phyloP scores from a whole-genome alignment of 176 grass and related monocot species.

The Juncus effusus region DNA sequence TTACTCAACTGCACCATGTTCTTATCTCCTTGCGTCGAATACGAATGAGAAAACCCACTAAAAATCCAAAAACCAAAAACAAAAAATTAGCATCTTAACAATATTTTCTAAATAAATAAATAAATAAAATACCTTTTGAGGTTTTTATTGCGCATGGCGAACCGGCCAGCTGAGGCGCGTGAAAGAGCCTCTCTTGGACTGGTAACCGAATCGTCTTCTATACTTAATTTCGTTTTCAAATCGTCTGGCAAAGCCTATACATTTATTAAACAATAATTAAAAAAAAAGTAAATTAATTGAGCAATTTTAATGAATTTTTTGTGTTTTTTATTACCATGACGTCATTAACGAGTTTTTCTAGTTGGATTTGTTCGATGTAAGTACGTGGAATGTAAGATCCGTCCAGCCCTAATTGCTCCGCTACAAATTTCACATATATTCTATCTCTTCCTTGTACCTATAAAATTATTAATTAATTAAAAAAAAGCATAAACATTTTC shows the following conservation, averaged over 20 bases:
- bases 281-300: neutral
- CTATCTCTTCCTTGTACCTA: constrained; percentile 97
- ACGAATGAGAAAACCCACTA: constrained; percentile 93
- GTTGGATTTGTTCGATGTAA: constrained; percentile 97
- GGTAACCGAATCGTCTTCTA: constrained; percentile 81
- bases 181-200: constrained; percentile 95
- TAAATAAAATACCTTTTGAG: constrained; percentile 53
- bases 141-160: constrained; percentile 67
- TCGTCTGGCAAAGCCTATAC: constrained; percentile 92
- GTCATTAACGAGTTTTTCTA: constrained; percentile 95
- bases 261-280: constrained; percentile 7
- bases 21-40: constrained; percentile 76
- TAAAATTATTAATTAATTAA: constrained; percentile 23
- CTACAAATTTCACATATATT: constrained; percentile 60
- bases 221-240: constrained; percentile 88
- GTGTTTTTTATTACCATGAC: constrained; percentile 63
- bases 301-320: constrained; percentile 7
- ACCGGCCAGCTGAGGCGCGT: constrained; percentile 59
- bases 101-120: constrained; percentile 15
- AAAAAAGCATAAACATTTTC: neutral
- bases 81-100: neutral
- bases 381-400: constrained; percentile 84
- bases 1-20: constrained; percentile 82
- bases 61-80: neutral
- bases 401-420: constrained; percentile 77